Percentiles rank a stretch among this genome's conserved stretches.
These are phyloP conservation scores for Pseudognaphalium luteoalbum DNA, from an alignment of 129 eudicot species.

Conservation along the genomic window DNA sequence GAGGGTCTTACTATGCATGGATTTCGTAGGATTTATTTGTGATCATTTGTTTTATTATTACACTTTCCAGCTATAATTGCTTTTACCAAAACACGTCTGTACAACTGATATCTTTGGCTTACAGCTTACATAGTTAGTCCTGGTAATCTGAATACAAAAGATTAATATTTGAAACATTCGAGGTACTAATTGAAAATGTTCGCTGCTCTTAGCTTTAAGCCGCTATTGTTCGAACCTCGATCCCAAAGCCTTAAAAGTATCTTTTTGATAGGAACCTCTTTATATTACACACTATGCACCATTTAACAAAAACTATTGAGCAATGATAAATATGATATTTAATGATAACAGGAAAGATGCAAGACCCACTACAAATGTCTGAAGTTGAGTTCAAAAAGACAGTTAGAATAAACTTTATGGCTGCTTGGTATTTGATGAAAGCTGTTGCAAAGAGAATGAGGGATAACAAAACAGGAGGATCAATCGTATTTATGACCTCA, in stretches of 20 bases:
- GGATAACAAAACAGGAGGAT: conserved; percentile 84
- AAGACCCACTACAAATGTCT: conserved; percentile 56
- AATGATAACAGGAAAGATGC: conserved; percentile 79
- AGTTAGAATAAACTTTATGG: conserved; percentile 72
- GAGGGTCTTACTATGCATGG: not conserved
- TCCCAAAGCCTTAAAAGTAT: too few relatives aligned
- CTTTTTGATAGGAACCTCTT: too few relatives aligned
- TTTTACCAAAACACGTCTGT: not conserved
- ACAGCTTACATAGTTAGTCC: not conserved
- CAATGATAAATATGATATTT: conserved; percentile 3
- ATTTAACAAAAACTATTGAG: not conserved
- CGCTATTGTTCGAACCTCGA: too few relatives aligned
- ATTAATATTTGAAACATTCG: too few relatives aligned
- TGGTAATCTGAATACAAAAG: not conserved
- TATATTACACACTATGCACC: not conserved
- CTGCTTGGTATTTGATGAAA: conserved; percentile 81
- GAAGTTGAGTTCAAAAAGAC: conserved; percentile 83
- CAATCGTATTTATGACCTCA: conserved; percentile 77
- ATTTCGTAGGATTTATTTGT: not conserved
- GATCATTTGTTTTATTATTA: not conserved
- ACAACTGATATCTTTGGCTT: not conserved
- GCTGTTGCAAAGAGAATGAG: conserved; percentile 74
- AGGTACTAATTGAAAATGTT: not conserved
- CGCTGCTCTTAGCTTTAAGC: too few relatives aligned
- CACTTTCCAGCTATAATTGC: not conserved